These are phyloP conservation scores for Penicillium salamii DNA, from an alignment of 495 filamentous ascomycete genomes.

Conservation along the genomic window DNA sequence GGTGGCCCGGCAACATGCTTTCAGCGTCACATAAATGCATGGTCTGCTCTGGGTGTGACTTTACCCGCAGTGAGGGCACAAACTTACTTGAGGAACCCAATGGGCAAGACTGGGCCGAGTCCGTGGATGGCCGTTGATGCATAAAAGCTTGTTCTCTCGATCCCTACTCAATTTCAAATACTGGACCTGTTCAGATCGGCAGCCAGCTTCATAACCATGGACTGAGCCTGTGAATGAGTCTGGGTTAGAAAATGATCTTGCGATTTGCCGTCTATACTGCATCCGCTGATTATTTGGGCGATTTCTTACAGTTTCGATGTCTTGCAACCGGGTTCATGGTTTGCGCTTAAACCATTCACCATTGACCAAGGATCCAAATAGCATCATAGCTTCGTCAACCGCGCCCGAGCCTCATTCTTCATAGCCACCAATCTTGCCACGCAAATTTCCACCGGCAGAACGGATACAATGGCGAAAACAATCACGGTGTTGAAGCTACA, in stretches of 20 bases:
- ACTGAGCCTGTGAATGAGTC: not conserved
- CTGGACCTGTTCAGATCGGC: not conserved
- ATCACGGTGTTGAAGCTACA: no score
- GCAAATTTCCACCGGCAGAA: no score
- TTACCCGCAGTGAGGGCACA: not conserved
- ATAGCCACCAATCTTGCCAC: no score
- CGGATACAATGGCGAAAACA: no score
- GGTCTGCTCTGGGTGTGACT: not conserved
- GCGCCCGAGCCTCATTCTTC: no score
- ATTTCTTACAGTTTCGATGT: no score
- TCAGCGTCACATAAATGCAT: no score
- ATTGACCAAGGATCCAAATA: slow-evolving; percentile 96
- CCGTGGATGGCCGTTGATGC: not conserved
- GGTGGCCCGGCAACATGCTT: no score
- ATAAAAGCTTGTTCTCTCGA: no score
- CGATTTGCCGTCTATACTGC: no score
- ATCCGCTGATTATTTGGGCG: no score
- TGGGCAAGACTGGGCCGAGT: not conserved
- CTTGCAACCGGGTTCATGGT: no score
- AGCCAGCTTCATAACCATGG: not conserved
- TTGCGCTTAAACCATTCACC: slow-evolving; percentile 97
- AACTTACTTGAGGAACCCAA: not conserved
- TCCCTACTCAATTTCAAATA: not conserved
- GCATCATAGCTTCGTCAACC: slow-evolving; percentile 96
- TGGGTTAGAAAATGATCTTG: not conserved